Conservation (phyloP, 306 rosid species). For the Medicago arabica region DNA sequence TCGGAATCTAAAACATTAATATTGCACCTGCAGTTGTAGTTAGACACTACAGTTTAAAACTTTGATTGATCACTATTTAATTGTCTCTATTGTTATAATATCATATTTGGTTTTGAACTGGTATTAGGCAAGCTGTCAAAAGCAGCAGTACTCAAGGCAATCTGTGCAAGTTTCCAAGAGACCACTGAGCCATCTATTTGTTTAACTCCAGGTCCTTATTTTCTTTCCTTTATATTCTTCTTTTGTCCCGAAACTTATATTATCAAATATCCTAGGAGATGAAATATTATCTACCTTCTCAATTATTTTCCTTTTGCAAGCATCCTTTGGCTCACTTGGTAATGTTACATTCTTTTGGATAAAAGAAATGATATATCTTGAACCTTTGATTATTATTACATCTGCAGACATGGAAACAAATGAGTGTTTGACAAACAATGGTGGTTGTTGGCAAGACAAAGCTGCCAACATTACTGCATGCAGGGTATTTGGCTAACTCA, state of each 20-base stretch:
- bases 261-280: not conserved
- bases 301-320: not conserved
- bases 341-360: constrained; percentile 15
- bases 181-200: constrained; percentile 94
- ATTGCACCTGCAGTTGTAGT: not conserved
- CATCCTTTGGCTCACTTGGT: too few species aligned
- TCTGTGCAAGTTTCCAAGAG: constrained; percentile 91
- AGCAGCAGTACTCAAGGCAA: constrained; percentile 88
- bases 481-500: constrained; percentile 64
- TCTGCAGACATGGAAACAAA: constrained; percentile 83
- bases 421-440: constrained; percentile 84
- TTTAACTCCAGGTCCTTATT: constrained; percentile 70
- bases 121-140: constrained; percentile 79
- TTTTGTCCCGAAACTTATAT: not conserved
- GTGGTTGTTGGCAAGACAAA: constrained; percentile 95
- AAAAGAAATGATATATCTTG: constrained; percentile 5
- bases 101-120: not conserved
- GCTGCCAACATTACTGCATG: constrained; percentile 83
- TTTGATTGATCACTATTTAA: not conserved
- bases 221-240: constrained; percentile 30
- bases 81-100: not conserved
- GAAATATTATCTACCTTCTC: not conserved
- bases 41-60: not conserved
- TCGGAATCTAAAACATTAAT: not conserved
- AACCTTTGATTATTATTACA: constrained; percentile 8